These are phyloP conservation scores for Trifolium dubium DNA, from an alignment of 306 rosid genomes.

Conservation along the genomic window DNA sequence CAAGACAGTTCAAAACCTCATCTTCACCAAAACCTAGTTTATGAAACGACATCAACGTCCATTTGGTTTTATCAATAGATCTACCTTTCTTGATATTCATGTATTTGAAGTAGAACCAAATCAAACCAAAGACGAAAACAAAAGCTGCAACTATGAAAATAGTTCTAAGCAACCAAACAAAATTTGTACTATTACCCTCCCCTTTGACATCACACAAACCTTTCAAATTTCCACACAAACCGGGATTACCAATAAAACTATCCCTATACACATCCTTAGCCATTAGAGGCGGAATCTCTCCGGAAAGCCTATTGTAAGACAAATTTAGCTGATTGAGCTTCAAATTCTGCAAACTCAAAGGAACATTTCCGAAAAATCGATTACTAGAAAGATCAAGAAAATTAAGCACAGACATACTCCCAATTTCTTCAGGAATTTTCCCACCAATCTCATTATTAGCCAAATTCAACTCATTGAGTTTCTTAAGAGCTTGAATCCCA, in stretches of 20 bases:
- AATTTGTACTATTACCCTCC: conserved; percentile 45
- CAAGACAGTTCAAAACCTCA: conserved; percentile 86
- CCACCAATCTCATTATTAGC: conserved; percentile 73
- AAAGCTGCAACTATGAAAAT: conserved; percentile 61
- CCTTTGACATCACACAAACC: conserved; percentile 55
- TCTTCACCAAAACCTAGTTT: conserved; percentile 85
- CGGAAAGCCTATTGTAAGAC: conserved; percentile 68
- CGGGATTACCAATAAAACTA: conserved; percentile 87
- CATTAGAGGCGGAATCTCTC: conserved; percentile 73
- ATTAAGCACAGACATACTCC: conserved; percentile 63
- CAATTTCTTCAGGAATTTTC: conserved; percentile 66
- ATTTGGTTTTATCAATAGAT: conserved; percentile 70
- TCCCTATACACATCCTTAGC: conserved; percentile 61
- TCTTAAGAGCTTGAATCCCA: conserved; percentile 56
- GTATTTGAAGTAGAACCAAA: conserved; percentile 77
- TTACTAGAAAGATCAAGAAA: conserved; percentile 86
- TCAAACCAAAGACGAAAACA: conserved; percentile 68
- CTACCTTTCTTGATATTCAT: conserved; percentile 56
- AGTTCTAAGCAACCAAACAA: conserved; percentile 67
- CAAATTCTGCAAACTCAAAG: conserved; percentile 67
- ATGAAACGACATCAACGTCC: conserved; percentile 96
- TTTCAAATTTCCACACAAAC: conserved; percentile 65
- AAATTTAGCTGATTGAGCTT: conserved; percentile 80
- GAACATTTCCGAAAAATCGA: conserved; percentile 67
- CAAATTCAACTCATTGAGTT: conserved; percentile 79